Evolutionary conservation across 2,329 filamentous ascomycete genomes (phyloP).

Genomic region (Aaosphaeria pasadenensis): DNA sequence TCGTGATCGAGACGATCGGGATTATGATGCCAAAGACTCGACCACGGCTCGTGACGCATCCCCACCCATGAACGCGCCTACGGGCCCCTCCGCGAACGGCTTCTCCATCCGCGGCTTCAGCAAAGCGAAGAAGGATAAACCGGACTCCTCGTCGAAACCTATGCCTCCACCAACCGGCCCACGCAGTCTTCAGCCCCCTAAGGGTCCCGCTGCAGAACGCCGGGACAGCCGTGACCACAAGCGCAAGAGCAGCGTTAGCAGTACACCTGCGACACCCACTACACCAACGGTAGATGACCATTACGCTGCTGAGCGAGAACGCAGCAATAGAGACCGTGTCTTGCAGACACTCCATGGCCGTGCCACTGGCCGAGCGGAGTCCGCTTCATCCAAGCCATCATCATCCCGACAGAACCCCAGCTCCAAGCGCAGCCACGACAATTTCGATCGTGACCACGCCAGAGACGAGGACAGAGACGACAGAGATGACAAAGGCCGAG

Average conservation of each 20-base stretch:
- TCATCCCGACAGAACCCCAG: constrained; percentile 10
- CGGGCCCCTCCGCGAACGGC: constrained; percentile 40
- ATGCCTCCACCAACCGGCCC: constrained; percentile 37
- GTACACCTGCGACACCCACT: constrained; percentile 12
- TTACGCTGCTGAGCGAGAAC: constrained; percentile 64
- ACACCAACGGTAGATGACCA: constrained; percentile 44
- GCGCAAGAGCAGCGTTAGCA: constrained; percentile 14
- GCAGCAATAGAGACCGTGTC: constrained; percentile 20
- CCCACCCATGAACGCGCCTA: constrained; percentile 33
- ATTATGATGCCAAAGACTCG: constrained; percentile 15
- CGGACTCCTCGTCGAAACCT: constrained; percentile 13
- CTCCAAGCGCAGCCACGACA: constrained; percentile 27
- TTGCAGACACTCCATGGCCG: constrained; percentile 1
- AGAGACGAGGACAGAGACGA: not conserved
- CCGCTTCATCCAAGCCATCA: not conserved
- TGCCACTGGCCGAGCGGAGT: not conserved
- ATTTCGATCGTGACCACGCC: constrained; percentile 11
- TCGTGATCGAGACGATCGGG: constrained; percentile 31
- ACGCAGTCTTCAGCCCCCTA: constrained; percentile 32
- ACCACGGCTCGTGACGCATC: constrained; percentile 15
- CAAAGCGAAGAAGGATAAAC: constrained; percentile 23
- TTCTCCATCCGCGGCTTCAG: constrained; percentile 48
- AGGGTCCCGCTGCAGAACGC: constrained; percentile 34
- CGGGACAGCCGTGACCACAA: constrained; percentile 11
- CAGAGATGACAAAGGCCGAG: not conserved